Conservation (phyloP, 2,329 filamentous ascomycete species). For the Aspergillus quadricinctus region DNA sequence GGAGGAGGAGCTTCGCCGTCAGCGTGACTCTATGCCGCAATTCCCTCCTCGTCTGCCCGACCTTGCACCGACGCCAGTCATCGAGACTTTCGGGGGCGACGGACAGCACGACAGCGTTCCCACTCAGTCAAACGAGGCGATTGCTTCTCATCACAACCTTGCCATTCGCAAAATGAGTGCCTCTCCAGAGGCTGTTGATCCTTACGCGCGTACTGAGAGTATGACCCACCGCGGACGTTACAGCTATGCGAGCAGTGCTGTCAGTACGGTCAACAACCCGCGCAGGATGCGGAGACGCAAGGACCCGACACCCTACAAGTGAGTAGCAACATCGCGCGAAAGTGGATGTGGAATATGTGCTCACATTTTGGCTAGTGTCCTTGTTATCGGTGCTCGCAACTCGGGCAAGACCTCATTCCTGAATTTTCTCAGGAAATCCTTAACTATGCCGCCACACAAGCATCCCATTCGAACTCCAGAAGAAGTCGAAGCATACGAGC, state of each 20-base stretch:
- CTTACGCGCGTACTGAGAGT: constrained; percentile 81
- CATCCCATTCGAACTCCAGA: constrained; percentile 55
- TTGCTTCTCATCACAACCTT: constrained; percentile 21
- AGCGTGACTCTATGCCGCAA: constrained; percentile 55
- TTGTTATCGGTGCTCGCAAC: constrained; percentile 81
- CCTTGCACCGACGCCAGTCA: constrained; percentile 42
- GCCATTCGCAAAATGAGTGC: constrained; percentile 21
- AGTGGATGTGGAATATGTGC: neutral
- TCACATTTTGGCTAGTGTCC: constrained; percentile 56
- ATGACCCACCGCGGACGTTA: constrained; percentile 96
- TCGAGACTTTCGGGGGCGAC: constrained; percentile 61
- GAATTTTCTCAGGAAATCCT: constrained; percentile 83
- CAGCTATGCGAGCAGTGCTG: constrained; percentile 88
- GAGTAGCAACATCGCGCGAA: constrained; percentile 41
- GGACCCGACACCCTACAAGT: constrained; percentile 98
- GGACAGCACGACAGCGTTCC: constrained; percentile 58
- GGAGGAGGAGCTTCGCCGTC: constrained; percentile 52
- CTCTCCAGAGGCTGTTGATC: constrained; percentile 51
- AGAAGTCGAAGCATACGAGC: constrained; percentile 50
- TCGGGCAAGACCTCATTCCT: constrained; percentile 96
- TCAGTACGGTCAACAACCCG: constrained; percentile 89
- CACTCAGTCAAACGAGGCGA: constrained; percentile 44
- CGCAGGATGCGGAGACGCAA: constrained; percentile 88
- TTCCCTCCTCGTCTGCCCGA: constrained; percentile 55
- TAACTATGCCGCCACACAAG: constrained; percentile 79